phyloP scores from a whole-genome alignment of 805 yeast species.

The Sungouiozyma ichnusensis region DNA sequence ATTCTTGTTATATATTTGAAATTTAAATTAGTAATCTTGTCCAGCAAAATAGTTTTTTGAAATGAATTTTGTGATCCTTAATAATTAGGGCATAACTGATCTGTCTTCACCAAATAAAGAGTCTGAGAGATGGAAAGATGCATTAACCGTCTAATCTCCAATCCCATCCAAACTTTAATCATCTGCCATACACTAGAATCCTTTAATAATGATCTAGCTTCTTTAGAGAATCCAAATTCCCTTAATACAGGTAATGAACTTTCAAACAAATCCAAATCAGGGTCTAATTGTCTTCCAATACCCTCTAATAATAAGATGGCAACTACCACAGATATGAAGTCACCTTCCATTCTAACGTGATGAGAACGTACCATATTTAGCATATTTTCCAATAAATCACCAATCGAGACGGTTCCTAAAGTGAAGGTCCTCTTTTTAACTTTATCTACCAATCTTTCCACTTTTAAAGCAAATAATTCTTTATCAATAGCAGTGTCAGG shows the following conservation, averaged over 20 bases:
- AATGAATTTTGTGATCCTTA: too few relatives aligned
- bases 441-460: conserved; percentile 68
- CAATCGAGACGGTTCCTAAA: conserved; percentile 82
- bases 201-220: conserved; percentile 43
- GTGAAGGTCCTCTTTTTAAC: conserved; percentile 86
- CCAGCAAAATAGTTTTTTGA: too few relatives aligned
- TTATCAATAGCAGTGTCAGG: conserved; percentile 84
- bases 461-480: conserved; percentile 80
- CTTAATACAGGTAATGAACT: conserved; percentile 81
- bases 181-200: conserved; percentile 59
- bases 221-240: conserved; percentile 59
- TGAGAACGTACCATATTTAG: conserved; percentile 84
- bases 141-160: conserved; percentile 81
- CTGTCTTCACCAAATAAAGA: conserved; percentile 48
- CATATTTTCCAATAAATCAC: conserved; percentile 80
- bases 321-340: conserved; percentile 88
- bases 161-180: conserved; percentile 84
- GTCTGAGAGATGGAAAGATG: conserved; percentile 71
- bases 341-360: conserved; percentile 97
- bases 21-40: too few relatives aligned
- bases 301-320: conserved; percentile 90
- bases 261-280: conserved; percentile 87
- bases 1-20: too few relatives aligned
- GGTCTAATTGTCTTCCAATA: conserved; percentile 88
- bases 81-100: conserved; percentile 56